These are phyloP conservation scores for Astragalus membranaceus DNA, from an alignment of 306 rosid genomes.

Conservation along the genomic window DNA sequence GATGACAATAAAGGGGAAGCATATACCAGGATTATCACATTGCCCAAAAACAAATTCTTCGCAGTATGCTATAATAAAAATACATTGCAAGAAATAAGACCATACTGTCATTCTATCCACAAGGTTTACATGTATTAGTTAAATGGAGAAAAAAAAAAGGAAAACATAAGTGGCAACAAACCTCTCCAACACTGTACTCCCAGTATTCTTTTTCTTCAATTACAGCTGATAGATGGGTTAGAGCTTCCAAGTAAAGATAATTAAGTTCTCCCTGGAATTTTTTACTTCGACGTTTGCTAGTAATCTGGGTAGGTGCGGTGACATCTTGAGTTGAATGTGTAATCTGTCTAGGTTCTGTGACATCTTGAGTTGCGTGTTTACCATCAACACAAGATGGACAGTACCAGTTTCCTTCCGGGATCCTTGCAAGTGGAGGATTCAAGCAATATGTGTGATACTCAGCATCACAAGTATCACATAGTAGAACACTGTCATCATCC, in stretches of 20 bases:
- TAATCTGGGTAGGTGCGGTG: constrained; percentile 26
- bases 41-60: not conserved
- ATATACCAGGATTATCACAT: not conserved
- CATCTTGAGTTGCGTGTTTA: constrained; percentile 50
- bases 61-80: not conserved
- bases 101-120: not conserved
- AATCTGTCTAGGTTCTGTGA: constrained; percentile 28
- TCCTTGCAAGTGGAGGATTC: constrained; percentile 97
- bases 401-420: constrained; percentile 99
- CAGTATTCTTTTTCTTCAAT: constrained; percentile 95
- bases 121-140: not conserved
- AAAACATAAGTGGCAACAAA: constrained; percentile 34
- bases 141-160: constrained; percentile 10
- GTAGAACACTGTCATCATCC: constrained; percentile 96
- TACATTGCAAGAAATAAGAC: not conserved
- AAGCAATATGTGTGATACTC: constrained; percentile 99
- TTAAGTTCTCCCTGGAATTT: constrained; percentile 65
- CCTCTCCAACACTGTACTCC: constrained; percentile 73
- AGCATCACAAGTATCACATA: constrained; percentile 96
- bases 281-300: constrained; percentile 45
- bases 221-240: constrained; percentile 51
- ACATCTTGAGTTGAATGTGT: constrained; percentile 39
- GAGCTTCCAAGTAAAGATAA: constrained; percentile 61
- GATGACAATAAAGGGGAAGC: not conserved
- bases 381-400: constrained; percentile 89